These are phyloP conservation scores for Polytrichum formosum DNA, from an alignment of 225 moss, liverwort and hornwort genomes.

Conservation along the genomic window DNA sequence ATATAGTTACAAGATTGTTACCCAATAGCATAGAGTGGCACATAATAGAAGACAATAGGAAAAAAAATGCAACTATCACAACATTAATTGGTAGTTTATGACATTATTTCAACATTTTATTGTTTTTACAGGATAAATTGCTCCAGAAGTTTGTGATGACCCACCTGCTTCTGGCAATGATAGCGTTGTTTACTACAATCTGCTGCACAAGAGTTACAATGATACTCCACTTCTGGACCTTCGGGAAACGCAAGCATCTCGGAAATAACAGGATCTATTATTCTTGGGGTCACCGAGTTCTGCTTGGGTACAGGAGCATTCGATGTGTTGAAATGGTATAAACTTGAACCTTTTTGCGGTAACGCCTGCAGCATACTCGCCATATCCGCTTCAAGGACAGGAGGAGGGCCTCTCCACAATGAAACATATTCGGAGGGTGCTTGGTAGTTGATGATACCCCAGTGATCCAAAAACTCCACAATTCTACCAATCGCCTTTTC, in stretches of 20 bases:
- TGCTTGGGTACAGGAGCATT: constrained; percentile 45
- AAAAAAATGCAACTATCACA: no score
- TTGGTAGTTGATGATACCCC: constrained; percentile 97
- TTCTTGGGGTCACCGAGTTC: constrained; percentile 26
- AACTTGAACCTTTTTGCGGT: constrained; percentile 65
- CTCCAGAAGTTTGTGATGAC: constrained; percentile 4
- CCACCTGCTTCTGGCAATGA: constrained; percentile 99
- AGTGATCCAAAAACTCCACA: constrained; percentile 92
- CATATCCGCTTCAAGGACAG: constrained; percentile 52
- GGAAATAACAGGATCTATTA: constrained; percentile 55
- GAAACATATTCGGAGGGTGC: constrained; percentile 66
- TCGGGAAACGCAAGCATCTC: constrained; percentile 74
- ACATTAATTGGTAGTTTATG: no score
- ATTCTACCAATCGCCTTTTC: constrained; percentile 56
- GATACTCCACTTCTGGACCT: constrained; percentile 81
- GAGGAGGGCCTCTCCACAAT: constrained; percentile 41
- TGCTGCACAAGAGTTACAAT: constrained; percentile 87
- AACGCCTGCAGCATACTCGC: constrained; percentile 52
- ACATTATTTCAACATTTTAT: no score
- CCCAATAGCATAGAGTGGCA: no score
- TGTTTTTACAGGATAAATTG: no score
- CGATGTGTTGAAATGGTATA: constrained; percentile 73
- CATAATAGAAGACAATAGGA: no score
- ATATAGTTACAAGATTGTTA: no score
- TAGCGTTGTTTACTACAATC: constrained; percentile 98